These are phyloP conservation scores for Boletus subparvulus DNA, from an alignment of 768 basidiomycete genomes.

Conservation along the genomic window DNA sequence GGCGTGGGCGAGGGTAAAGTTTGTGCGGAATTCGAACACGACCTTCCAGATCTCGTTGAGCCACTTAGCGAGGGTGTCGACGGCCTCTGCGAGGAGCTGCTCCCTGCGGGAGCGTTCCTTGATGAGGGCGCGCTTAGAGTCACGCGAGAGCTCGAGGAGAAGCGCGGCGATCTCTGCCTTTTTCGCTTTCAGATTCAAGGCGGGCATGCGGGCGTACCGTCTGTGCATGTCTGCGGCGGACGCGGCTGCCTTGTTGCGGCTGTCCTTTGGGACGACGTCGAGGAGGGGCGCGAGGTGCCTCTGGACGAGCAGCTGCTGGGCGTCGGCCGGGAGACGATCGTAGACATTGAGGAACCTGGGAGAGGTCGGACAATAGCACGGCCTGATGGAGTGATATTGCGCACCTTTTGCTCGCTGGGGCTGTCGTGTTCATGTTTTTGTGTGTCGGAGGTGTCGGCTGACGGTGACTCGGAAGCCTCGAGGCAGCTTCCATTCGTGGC, in stretches of 20 bases:
- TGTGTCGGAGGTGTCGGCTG: too few relatives aligned
- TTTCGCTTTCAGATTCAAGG: conserved; percentile 52
- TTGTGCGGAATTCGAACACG: conserved; percentile 55
- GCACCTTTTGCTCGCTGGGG: conserved; percentile 11
- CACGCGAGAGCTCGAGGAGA: conserved; percentile 51
- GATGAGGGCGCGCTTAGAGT: conserved; percentile 51
- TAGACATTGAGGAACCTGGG: conserved; percentile 48
- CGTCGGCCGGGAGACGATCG: conserved; percentile 53
- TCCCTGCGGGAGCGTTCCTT: conserved; percentile 54
- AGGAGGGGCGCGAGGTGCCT: conserved; percentile 51
- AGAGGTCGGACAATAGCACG: neutral
- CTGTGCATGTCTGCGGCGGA: conserved; percentile 42
- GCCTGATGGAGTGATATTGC: too few relatives aligned
- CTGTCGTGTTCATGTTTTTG: too few relatives aligned
- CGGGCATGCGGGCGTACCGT: conserved; percentile 43
- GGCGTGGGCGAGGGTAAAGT: conserved; percentile 51
- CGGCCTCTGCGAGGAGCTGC: conserved; percentile 54
- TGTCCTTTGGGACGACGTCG: conserved; percentile 40
- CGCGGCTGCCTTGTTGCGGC: conserved; percentile 38
- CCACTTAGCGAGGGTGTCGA: conserved; percentile 58
- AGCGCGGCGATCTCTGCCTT: conserved; percentile 53
- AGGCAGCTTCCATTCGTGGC: conserved; percentile 54
- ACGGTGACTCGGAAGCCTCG: conserved; percentile 29
- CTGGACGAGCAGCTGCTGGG: conserved; percentile 48
- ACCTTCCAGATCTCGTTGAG: conserved; percentile 62